Percentiles rank a stretch among this genome's conserved stretches.
These are phyloP conservation scores for Lachancea lanzarotensis DNA, from an alignment of 805 yeast species.

Conservation along the genomic window DNA sequence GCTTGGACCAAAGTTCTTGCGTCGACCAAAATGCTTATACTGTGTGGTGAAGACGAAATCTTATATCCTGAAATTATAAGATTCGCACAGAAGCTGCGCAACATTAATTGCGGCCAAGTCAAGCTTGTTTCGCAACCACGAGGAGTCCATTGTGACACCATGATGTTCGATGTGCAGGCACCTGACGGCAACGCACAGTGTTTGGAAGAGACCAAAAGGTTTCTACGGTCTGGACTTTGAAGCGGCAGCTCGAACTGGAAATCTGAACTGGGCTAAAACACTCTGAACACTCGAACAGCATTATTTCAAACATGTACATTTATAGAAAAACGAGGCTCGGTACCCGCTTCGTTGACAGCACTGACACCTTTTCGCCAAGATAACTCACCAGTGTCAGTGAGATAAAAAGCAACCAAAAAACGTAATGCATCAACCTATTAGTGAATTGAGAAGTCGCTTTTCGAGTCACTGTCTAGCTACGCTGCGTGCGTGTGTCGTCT, in stretches of 20 bases:
- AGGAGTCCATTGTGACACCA: slow-evolving; percentile 6
- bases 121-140: not conserved
- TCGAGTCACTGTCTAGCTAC: too few species aligned
- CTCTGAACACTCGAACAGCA: too few species aligned
- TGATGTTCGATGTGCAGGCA: slow-evolving; percentile 3
- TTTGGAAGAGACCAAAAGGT: slow-evolving; percentile 1
- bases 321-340: not conserved
- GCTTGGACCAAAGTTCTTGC: slow-evolving; percentile 15
- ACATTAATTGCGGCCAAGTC: not conserved
- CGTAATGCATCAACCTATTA: too few species aligned
- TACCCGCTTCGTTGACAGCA: too few species aligned
- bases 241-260: too few species aligned
- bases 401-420: too few species aligned
- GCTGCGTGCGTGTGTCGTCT: too few species aligned
- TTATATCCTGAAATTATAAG: slow-evolving; percentile 15
- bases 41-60: slow-evolving; percentile 23
- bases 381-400: not conserved
- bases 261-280: too few species aligned
- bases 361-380: not conserved
- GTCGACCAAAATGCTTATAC: slow-evolving; percentile 11
- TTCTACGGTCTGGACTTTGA: not conserved
- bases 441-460: too few species aligned
- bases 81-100: slow-evolving; percentile 1
- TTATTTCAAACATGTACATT: not conserved
- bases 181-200: not conserved